Evolutionary conservation across 2,329 filamentous ascomycete genomes (phyloP), one percentile per base, ranked within the genome.

Genomic region (Calonectria pseudoreteaudii): DNA sequence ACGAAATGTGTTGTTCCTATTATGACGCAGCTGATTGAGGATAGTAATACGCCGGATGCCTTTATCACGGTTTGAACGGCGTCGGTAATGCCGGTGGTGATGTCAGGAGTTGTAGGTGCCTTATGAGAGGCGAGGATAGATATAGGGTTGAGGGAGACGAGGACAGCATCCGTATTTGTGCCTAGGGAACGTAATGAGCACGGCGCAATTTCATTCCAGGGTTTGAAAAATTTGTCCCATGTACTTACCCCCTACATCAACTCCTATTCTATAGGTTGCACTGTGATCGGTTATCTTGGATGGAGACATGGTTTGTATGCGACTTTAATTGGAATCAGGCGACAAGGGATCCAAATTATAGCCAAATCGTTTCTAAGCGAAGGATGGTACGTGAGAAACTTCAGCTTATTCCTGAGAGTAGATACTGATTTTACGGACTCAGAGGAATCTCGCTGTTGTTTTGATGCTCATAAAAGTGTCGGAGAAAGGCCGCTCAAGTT

Each of bases 1-100:
- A 90, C 84, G 75, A 90, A 90, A 70, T 90, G 88, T 1, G 88
- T 90, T 4, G 87, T 88, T 56, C 87, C 87, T 74, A 89, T 86
- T 9, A 84, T 86, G 26, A 87, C 83, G 70, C 84, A 85, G 13
- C 83, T 83, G 38, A 88, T 82, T 30, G 83, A 76, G 0, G 77
- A 75, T 4, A 83, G 80, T 30, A 74, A 53, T 30, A 83, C 75
- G 8, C 50, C 31, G 6, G 79, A 76, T 6, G 78, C 62, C 7
- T 76, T 56, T 41, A 88, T 81, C 78, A 87, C 84, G 18, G 81
- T 79, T 8, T 78, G 81, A 47, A 88, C 84, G 28, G 85, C 84
- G 41, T 82, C 79, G 68, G 82, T 83, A 74, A 88, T 87, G 41
- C 86, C 86, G 4, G 81, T 77, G 68, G 85, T 86, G 6, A 86